Base-by-base conservation (phyloP, 129 eudicot species). In the Deinandra increscens region DNA sequence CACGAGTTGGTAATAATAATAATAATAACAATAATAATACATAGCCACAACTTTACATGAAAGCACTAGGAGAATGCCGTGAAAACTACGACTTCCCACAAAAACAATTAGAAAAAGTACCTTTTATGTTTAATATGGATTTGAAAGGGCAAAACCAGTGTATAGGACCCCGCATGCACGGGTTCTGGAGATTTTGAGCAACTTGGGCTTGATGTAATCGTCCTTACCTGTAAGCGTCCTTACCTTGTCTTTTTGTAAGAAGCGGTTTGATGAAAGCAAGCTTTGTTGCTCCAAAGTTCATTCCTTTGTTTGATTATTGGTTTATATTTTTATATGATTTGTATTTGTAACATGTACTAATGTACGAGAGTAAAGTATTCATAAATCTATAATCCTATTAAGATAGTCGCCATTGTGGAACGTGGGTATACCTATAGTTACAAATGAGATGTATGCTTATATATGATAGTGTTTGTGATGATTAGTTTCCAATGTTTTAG, bases 11-110 rank as follows among this genome's bases (percentile, higher is more conserved):
- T 6, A 38, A 39, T 51, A 51, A 51, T 17, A 51, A 51, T 51
- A 55, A n/a, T n/a, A n/a, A n/a, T n/a, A 36, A 36, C 4, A 38
- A 39, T 51, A 51, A 51, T 17, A 51, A 51, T 51, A 55, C 8
- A 55, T 9, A 70, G 56, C 65, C 8, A 70, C 58, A 58, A 26
- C 56, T 39, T 15, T 43, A 43, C 42, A 41, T 8, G 54, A 41
- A 15, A 55, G 10, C 3, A 55, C 3, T 23, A 55, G 9, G 36
- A 51, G 14, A 39, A 41, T 39, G 2, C 66, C 56, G 18, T 55
- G 15, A 15, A 20, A 55, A 41, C 38, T 38, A 34, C n/a, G 18
- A 36, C 48, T 18, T 42, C 64, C 38, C 18, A 19, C 10, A 14
- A 3, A 70, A 14, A 20, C 22, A 41, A 56, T 4, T 56, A 3